Conservation (phyloP, 2,329 filamentous ascomycete species). For the Sarocladiaceae sp. region DNA sequence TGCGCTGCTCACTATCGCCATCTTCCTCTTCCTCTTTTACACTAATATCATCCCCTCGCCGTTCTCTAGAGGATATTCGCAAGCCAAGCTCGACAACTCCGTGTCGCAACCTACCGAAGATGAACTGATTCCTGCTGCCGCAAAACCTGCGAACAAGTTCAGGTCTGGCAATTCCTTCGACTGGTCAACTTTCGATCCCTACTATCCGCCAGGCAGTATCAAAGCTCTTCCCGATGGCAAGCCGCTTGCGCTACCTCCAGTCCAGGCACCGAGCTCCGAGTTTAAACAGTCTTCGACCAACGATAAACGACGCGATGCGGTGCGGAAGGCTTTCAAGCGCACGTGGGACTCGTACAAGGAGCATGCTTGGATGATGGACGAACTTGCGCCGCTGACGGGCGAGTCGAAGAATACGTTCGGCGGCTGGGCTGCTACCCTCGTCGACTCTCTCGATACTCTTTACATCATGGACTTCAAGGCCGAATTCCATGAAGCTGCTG, state of each 20-base stretch:
- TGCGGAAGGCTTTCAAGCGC: constrained; percentile 12
- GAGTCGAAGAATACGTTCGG: constrained; percentile 43
- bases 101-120: constrained; percentile 2
- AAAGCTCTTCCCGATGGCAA: constrained; percentile 11
- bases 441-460: constrained; percentile 58
- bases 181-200: constrained; percentile 10
- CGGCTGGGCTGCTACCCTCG: constrained; percentile 54
- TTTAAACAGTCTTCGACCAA: constrained; percentile 8
- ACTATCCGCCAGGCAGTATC: constrained; percentile 12
- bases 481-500: constrained; percentile 52
- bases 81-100: not conserved
- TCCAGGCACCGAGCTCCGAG: constrained; percentile 11
- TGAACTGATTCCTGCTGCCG: constrained; percentile 7
- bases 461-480: constrained; percentile 56
- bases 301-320: constrained; percentile 12
- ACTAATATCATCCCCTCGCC: constrained; percentile 4
- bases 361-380: constrained; percentile 49
- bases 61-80: not conserved
- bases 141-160: constrained; percentile 8
- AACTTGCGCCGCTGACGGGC: constrained; percentile 45
- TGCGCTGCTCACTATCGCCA: constrained; percentile 5
- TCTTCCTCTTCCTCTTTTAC: constrained; percentile 8
- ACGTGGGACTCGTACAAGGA: constrained; percentile 47
- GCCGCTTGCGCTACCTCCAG: constrained; percentile 8
- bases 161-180: constrained; percentile 9